Percentiles rank a stretch among this genome's conserved stretches.
Evolutionary conservation across 116 monocot species (phyloP).

Genomic region (Zostera marina): DNA sequence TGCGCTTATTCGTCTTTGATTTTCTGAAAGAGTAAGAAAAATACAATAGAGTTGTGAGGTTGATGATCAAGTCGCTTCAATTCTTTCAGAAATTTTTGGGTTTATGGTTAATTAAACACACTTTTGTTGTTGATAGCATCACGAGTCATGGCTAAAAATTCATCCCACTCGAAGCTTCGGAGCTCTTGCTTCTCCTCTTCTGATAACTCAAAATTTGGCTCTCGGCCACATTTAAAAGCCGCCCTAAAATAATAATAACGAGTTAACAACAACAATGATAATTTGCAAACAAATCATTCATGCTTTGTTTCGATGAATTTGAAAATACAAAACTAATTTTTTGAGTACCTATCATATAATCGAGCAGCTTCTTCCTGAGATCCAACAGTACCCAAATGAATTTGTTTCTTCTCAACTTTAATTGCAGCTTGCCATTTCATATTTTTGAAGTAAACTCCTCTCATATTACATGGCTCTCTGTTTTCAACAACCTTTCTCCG

Average conservation of each 20-base stretch:
- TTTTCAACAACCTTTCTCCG: slow-evolving; percentile 61
- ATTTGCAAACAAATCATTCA: neutral
- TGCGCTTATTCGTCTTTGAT: too few species aligned
- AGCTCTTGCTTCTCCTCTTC: slow-evolving; percentile 71
- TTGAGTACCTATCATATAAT: slow-evolving; percentile 37
- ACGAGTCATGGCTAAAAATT: slow-evolving; percentile 47
- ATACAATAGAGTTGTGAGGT: too few species aligned
- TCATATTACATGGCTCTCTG: slow-evolving; percentile 58
- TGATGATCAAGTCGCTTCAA: too few species aligned
- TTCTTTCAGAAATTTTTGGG: too few species aligned
- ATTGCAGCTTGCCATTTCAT: slow-evolving; percentile 94
- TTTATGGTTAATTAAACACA: slow-evolving; percentile 8
- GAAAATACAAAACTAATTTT: neutral
- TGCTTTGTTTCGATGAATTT: neutral
- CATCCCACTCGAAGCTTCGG: slow-evolving; percentile 55
- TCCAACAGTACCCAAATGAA: slow-evolving; percentile 77
- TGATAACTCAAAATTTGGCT: slow-evolving; percentile 66
- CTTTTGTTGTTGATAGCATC: slow-evolving; percentile 58
- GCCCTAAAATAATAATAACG: slow-evolving; percentile 27
- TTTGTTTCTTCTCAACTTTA: slow-evolving; percentile 90
- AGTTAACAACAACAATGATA: neutral
- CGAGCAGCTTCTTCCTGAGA: slow-evolving; percentile 71
- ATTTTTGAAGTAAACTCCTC: slow-evolving; percentile 84
- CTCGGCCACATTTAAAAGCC: slow-evolving; percentile 78
- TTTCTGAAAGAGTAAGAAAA: too few species aligned